A percentile compares a stretch with the other conserved stretches of the same genome.
These are phyloP conservation scores for Uronychia binucleata DNA, from an alignment of 73 alveolate genomes.

Conservation along the genomic window DNA sequence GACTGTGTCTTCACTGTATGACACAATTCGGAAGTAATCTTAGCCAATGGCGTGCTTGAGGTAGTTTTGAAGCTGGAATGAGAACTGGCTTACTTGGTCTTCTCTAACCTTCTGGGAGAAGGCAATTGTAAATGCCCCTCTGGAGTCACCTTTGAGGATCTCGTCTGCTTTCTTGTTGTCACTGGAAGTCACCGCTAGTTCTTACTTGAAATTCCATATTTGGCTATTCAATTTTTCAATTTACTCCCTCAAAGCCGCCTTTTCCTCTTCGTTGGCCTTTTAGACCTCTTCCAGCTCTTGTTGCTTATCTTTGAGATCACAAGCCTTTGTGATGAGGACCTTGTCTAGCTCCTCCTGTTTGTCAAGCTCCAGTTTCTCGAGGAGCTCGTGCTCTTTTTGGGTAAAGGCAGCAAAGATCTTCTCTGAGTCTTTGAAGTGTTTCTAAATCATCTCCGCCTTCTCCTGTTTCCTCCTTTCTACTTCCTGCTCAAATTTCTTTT, in stretches of 20 bases:
- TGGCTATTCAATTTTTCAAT: neutral
- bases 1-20: neutral
- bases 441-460: neutral
- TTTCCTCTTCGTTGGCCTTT: neutral
- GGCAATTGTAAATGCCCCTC: neutral
- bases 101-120: neutral
- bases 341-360: neutral
- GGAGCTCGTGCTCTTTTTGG: constrained; percentile 25
- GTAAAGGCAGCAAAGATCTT: constrained; percentile 1
- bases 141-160: neutral
- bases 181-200: neutral
- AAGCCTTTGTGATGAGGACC: neutral
- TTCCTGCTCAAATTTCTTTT: constrained; percentile 18
- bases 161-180: neutral
- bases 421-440: constrained; percentile 13
- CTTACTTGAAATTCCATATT: neutral
- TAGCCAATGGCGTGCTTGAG: neutral
- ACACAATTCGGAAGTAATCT: neutral
- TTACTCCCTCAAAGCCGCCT: neutral
- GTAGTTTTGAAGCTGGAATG: neutral
- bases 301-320: neutral
- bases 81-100: too few relatives aligned
- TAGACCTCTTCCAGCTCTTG: neutral
- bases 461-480: neutral
- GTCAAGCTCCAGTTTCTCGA: neutral